Percentiles rank a stretch among this genome's conserved stretches.
These are phyloP conservation scores for Fagus sylvatica DNA, from an alignment of 306 rosid species.

Conservation along the genomic window DNA sequence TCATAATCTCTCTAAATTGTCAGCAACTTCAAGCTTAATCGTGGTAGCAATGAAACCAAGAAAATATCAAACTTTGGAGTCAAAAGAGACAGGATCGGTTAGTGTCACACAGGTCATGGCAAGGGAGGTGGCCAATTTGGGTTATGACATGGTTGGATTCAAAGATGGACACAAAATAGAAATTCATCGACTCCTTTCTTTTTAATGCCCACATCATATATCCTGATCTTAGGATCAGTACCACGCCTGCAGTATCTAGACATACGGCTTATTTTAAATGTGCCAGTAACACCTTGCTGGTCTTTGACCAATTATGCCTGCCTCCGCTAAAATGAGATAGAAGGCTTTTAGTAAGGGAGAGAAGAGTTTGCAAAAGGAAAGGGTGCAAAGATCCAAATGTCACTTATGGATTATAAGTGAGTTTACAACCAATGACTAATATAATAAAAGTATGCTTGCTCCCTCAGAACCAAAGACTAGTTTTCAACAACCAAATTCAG, in stretches of 20 bases:
- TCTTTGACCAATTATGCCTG: constrained; percentile 27
- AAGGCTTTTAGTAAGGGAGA: not conserved
- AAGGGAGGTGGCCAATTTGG: too few relatives aligned
- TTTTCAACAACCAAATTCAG: constrained; percentile 5
- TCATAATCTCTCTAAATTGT: too few relatives aligned
- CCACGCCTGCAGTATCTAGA: constrained; percentile 72
- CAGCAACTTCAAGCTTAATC: too few relatives aligned
- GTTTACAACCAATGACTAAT: not conserved
- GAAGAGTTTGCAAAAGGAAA: not conserved
- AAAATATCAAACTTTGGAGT: too few relatives aligned
- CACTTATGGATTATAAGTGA: not conserved
- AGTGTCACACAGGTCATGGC: too few relatives aligned
- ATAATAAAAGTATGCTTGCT: not conserved
- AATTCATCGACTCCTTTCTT: constrained; percentile 90
- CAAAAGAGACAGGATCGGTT: too few relatives aligned
- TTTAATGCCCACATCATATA: constrained; percentile 91
- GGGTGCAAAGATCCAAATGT: not conserved
- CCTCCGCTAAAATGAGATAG: not conserved
- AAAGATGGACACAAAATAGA: constrained; percentile 80
- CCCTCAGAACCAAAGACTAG: constrained; percentile 14
- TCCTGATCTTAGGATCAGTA: constrained; percentile 71
- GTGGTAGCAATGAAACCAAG: too few relatives aligned
- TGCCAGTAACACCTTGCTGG: constrained; percentile 81
- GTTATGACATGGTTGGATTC: too few relatives aligned
- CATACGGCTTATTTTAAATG: constrained; percentile 65